Evolutionary conservation across 2,329 filamentous ascomycete species (phyloP), one percentile per base, ranked within the genome.

Genomic region (Cladosporium sp.): DNA sequence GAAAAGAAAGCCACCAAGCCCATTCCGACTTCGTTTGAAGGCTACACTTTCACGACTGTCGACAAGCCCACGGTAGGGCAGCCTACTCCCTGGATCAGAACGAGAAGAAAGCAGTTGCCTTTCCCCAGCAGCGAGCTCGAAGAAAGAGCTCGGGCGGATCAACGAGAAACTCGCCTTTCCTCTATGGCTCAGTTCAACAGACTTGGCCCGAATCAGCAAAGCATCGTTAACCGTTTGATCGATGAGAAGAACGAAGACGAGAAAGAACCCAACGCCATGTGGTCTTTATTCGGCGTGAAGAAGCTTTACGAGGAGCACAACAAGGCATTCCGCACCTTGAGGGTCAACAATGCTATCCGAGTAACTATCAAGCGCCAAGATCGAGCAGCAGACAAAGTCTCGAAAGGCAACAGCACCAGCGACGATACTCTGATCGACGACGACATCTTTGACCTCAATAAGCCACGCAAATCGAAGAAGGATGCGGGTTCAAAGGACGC

Each of bases 251-350:
- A 52, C 11, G 11, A 13, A 2, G 16, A 38, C 8, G 56, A 58
- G 16, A 54, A 53, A 40, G 36, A 57, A 11, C 13, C 38, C 9
- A 45, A 53, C 25, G 56, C 56, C 1, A 41, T 49, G 3, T 57
- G 56, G 56, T 35, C 49, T 4, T 40, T 58, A 4, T 40, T 52
- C 3, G 48, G 53, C 22, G 53, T 54, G 38, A 50, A 36, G 47
- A 30, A 16, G 11, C 15, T 43, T 2, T 29, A 36, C 47, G 16
- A 38, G 15, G 47, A 50, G 32, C 15, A 12, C 4, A 36, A n/a
- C n/a, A 30, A 12, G 20, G 19, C 25, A 4, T 30, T 42, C 29
- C 30, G 35, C 19, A 43, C 25, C 20, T 22, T 13, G 12, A 32
- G 25, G n/a, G 29, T 48, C 45, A 48, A 48, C 36, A 20, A 33